Percentiles rank a stretch among this genome's conserved stretches.
Conservation (phyloP, 2,329 filamentous ascomycete genomes). For the Pyricularia grisea region DNA sequence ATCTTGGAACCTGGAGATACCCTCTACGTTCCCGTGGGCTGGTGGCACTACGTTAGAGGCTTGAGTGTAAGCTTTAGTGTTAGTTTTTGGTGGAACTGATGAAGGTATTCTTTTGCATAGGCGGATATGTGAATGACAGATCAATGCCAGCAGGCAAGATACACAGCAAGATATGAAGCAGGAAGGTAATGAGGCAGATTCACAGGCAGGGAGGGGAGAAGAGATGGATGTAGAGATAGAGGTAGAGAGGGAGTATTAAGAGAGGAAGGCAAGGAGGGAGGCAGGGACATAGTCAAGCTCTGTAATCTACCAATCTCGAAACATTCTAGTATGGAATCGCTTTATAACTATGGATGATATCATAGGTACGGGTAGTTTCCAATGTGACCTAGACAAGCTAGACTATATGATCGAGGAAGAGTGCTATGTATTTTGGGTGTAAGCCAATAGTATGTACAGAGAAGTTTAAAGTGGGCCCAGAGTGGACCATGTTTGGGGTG, state of each 20-base stretch:
- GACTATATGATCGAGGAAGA: not conserved
- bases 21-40: constrained; percentile 83
- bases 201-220: no score
- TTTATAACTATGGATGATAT: not conserved
- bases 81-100: constrained; percentile 86
- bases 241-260: no score
- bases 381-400: not conserved
- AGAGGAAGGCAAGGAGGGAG: no score
- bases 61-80: constrained; percentile 85
- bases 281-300: no score
- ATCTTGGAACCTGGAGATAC: constrained; percentile 74
- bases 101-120: not conserved
- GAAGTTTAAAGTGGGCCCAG: no score
- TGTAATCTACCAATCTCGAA: no score
- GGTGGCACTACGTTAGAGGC: constrained; percentile 96
- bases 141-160: no score
- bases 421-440: not conserved
- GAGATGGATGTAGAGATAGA: no score
- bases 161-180: no score
- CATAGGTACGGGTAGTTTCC: not conserved
- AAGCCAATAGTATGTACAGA: not conserved
- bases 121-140: no score
- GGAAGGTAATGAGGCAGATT: no score
- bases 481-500: not conserved
- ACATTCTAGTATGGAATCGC: no score